Evolutionary conservation across 805 yeast genomes (phyloP).

Genomic region (Starmerella vaccinii): DNA sequence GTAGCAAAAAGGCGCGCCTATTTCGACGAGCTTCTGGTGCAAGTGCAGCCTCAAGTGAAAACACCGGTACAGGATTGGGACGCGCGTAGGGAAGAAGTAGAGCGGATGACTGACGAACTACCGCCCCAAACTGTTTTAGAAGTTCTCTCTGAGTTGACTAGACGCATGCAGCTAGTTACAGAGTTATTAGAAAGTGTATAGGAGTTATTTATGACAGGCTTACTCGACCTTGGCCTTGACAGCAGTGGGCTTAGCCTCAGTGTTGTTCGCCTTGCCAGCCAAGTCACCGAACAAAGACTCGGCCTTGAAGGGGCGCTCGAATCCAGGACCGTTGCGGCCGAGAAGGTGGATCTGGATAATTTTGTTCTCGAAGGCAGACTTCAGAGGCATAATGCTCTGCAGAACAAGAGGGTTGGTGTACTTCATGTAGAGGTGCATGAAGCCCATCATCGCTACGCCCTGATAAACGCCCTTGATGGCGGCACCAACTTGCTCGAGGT

Average conservation of each 20-base stretch:
- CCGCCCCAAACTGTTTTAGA: neutral
- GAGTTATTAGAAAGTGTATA: constrained; percentile 5
- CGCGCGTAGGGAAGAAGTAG: neutral
- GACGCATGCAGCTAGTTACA: neutral
- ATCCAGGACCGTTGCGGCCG: constrained; percentile 62
- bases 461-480: constrained; percentile 78
- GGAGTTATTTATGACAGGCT: constrained; percentile 6
- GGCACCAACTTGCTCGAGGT: constrained; percentile 69
- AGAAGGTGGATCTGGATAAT: constrained; percentile 84
- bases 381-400: constrained; percentile 86
- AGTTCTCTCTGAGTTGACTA: neutral
- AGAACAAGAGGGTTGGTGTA: constrained; percentile 93
- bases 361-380: constrained; percentile 81
- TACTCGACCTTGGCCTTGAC: constrained; percentile 88
- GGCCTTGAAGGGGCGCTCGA: constrained; percentile 94
- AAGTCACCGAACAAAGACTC: constrained; percentile 62
- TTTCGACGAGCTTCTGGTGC: constrained; percentile 3
- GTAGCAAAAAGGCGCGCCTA: constrained; percentile 3
- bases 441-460: constrained; percentile 90
- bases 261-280: constrained; percentile 57
- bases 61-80: neutral
- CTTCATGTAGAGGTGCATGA: constrained; percentile 96
- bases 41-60: neutral
- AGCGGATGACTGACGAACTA: neutral
- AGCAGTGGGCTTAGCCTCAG: constrained; percentile 73